Conservation (phyloP, 169 alveolate genomes). For the Plasmodium vivax region DNA sequence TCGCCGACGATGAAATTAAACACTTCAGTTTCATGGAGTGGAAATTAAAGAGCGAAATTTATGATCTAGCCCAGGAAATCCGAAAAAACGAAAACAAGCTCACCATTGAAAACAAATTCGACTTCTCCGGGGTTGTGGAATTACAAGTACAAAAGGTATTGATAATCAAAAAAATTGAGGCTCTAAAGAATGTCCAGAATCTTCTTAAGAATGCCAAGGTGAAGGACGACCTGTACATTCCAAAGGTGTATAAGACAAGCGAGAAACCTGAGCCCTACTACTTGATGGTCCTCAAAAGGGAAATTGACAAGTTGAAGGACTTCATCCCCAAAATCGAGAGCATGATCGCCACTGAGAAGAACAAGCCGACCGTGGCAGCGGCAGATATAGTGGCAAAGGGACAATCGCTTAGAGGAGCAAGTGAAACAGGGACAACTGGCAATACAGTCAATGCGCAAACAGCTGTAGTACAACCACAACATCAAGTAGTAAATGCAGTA, state of each 20-base stretch:
- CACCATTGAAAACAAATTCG: background rate
- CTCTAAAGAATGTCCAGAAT: background rate
- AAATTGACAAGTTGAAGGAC: slow-evolving; percentile 19
- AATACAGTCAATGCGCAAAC: no score
- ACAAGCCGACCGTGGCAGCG: background rate
- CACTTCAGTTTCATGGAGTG: background rate
- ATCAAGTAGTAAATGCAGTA: no score
- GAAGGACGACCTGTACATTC: slow-evolving; percentile 6
- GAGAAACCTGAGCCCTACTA: slow-evolving; percentile 32
- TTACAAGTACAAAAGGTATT: slow-evolving; percentile 39
- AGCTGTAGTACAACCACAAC: no score
- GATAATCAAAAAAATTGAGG: slow-evolving; percentile 12
- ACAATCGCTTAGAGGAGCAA: background rate
- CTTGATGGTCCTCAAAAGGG: slow-evolving; percentile 30
- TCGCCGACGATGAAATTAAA: background rate
- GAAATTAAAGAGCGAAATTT: slow-evolving; percentile 1
- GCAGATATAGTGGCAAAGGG: background rate
- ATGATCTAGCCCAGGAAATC: background rate
- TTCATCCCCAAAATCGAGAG: slow-evolving; percentile 31
- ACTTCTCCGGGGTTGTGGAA: slow-evolving; percentile 8
- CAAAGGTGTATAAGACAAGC: background rate
- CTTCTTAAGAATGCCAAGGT: slow-evolving; percentile 2
- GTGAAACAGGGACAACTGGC: background rate
- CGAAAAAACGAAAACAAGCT: slow-evolving; percentile 4
- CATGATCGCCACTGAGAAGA: slow-evolving; percentile 11